phyloP scores from a whole-genome alignment of 139 green algal species.

The Chlamydomonas incerta region DNA sequence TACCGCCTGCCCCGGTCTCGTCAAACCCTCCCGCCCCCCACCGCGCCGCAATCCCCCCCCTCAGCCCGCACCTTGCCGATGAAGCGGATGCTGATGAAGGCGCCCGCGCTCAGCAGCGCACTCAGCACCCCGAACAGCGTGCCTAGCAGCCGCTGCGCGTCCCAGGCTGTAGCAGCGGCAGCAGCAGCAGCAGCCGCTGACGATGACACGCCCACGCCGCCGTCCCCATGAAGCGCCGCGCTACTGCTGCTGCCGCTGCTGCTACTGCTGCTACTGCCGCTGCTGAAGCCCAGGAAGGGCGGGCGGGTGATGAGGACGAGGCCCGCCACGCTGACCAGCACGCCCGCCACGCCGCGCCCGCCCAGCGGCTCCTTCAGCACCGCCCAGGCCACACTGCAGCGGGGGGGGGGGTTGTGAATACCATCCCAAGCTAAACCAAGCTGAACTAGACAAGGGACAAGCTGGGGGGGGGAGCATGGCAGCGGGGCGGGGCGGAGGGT shows the following conservation, averaged over 20 bases:
- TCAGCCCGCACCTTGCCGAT: not conserved
- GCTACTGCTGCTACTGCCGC: not conserved
- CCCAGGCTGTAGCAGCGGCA: constrained; percentile 28
- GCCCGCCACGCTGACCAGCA: constrained; percentile 40
- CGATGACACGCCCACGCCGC: not conserved
- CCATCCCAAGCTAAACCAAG: too few species aligned
- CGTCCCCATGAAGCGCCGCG: not conserved
- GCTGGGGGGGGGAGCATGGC: too few species aligned
- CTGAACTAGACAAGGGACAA: too few species aligned
- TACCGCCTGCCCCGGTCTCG: too few species aligned
- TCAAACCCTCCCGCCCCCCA: too few species aligned
- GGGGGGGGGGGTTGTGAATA: too few species aligned
- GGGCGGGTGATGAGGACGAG: constrained; percentile 58
- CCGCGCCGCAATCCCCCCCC: too few species aligned
- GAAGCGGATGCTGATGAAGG: constrained; percentile 65
- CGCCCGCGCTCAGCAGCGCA: constrained; percentile 48
- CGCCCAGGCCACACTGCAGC: too few species aligned
- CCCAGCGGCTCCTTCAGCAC: constrained; percentile 42
- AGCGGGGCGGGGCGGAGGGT: too few species aligned
- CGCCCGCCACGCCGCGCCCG: constrained; percentile 36
- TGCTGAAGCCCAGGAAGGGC: constrained; percentile 48
- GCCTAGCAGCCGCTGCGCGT: constrained; percentile 37
- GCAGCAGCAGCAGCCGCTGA: not conserved
- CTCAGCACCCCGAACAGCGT: constrained; percentile 43
- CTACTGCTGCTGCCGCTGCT: not conserved